phyloP scores from a whole-genome alignment of 495 filamentous ascomycete species.

The Astrocystis sublimbata region DNA sequence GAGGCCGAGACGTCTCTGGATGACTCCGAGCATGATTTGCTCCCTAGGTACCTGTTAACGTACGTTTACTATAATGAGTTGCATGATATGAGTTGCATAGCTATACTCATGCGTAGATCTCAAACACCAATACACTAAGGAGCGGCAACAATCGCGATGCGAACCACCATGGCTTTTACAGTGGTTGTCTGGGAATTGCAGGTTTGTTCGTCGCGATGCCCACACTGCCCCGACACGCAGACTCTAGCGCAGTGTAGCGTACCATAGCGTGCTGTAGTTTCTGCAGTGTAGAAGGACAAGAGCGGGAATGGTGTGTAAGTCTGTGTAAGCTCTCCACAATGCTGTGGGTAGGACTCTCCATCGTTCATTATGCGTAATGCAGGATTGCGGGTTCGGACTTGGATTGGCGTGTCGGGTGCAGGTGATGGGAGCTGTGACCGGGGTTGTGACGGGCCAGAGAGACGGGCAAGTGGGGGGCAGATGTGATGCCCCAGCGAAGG shows the following conservation, averaged over 20 bases:
- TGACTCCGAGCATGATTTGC: no score
- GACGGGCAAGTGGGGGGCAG: background rate
- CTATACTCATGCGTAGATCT: background rate
- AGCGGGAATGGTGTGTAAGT: no score
- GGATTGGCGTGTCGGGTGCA: no score
- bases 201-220: background rate
- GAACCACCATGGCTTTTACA: background rate
- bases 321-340: background rate
- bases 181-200: background rate
- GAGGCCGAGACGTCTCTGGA: no score
- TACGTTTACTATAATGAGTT: no score
- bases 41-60: no score
- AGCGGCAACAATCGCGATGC: background rate
- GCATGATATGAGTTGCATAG: no score
- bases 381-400: slow-evolving; percentile 7
- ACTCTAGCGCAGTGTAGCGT: no score
- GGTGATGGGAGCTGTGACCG: background rate
- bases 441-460: slow-evolving; percentile 8
- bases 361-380: slow-evolving; percentile 1
- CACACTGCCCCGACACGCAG: slow-evolving; percentile 1
- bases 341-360: slow-evolving; percentile 6
- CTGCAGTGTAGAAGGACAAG: no score
- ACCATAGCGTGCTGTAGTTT: no score
- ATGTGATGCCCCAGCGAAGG: slow-evolving; percentile 6
- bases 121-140: no score